Percentiles rank a stretch among this genome's conserved stretches.
Evolutionary conservation across 148 eudicot genomes (phyloP).

Genomic region (Nepenthes gracilis): DNA sequence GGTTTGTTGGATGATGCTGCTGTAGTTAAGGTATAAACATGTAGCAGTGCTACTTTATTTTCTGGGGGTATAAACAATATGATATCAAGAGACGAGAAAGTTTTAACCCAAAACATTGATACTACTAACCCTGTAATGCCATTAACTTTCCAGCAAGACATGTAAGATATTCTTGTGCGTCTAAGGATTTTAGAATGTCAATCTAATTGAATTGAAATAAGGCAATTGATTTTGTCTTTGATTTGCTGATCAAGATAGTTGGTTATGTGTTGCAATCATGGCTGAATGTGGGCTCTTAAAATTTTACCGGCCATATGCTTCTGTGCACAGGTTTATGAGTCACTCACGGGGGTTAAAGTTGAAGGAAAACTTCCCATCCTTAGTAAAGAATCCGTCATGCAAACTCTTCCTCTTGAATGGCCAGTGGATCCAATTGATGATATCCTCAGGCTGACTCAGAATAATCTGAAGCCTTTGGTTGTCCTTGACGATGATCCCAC

Average conservation of each 20-base stretch:
- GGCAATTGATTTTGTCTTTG: no score
- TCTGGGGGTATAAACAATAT: no score
- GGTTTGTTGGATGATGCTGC: constrained; percentile 89
- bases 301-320: neutral
- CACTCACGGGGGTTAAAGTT: constrained; percentile 84
- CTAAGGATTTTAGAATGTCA: no score
- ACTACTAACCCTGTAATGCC: no score
- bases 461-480: constrained; percentile 59
- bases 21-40: constrained; percentile 70
- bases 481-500: constrained; percentile 99
- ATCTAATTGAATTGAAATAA: no score
- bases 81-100: neutral
- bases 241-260: neutral
- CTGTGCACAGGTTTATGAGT: constrained; percentile 70
- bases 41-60: neutral
- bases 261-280: neutral
- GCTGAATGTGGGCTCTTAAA: neutral
- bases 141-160: no score
- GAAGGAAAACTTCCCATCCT: constrained; percentile 71
- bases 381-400: constrained; percentile 48
- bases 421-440: constrained; percentile 58
- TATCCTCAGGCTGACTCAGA: constrained; percentile 42
- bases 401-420: constrained; percentile 86
- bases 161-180: no score
- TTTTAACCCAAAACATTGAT: neutral